Conservation (phyloP, 106 monocot species). For the Dioscorea zingiberensis region DNA sequence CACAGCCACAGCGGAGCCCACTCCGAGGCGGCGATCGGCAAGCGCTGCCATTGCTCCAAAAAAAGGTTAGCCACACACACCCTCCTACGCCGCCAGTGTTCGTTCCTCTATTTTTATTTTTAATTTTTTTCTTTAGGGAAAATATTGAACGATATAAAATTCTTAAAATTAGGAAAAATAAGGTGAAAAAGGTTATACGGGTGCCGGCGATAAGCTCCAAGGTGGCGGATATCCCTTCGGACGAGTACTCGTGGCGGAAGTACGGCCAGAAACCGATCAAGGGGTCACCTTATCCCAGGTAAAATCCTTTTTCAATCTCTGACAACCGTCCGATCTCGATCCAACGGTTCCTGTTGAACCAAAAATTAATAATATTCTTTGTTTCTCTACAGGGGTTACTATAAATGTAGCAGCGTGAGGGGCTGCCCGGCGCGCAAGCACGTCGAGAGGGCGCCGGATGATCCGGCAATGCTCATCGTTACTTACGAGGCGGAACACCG, state of each 20-base stretch:
- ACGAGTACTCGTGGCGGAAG: conserved; percentile 79
- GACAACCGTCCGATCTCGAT: background rate
- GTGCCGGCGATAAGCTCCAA: conserved; percentile 78
- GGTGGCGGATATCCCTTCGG: conserved; percentile 59
- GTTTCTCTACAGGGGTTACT: conserved; percentile 49
- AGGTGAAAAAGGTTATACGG: conserved; percentile 48
- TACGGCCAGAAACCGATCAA: conserved; percentile 90
- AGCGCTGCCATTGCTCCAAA: conserved; percentile 89
- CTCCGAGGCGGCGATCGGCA: background rate
- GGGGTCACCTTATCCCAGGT: conserved; percentile 84
- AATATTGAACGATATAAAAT: background rate
- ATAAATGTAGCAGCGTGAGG: conserved; percentile 75
- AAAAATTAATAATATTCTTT: no score
- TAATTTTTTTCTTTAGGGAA: background rate
- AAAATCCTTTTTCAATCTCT: background rate
- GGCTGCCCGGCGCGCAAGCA: conserved; percentile 93
- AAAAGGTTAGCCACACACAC: conserved; percentile 57
- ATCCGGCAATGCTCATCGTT: conserved; percentile 75
- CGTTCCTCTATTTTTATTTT: no score
- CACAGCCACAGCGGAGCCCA: conserved; percentile 24
- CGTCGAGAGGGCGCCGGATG: conserved; percentile 70
- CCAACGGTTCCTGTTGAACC: background rate
- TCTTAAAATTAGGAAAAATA: conserved; percentile 29
- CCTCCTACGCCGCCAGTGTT: no score
- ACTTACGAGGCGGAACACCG: conserved; percentile 84